Conservation (phyloP, 2,329 filamentous ascomycete species). For the Scytalidium sp. region DNA sequence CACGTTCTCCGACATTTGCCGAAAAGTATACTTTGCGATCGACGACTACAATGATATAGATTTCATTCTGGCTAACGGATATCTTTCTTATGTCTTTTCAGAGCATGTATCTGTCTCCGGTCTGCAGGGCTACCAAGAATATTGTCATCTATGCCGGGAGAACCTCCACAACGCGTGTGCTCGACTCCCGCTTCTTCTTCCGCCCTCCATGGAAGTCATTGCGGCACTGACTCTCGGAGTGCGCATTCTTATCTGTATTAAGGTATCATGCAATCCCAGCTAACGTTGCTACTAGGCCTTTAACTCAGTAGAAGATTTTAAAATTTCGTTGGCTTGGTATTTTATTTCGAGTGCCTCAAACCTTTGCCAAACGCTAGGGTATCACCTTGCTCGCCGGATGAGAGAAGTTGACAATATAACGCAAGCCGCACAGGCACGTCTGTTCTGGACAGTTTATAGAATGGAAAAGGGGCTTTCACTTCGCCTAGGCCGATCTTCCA, state of each 20-base stretch:
- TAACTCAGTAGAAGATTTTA: slow-evolving; percentile 31
- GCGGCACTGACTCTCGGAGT: slow-evolving; percentile 33
- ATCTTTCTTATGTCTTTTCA: slow-evolving; percentile 32
- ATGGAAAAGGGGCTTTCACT: slow-evolving; percentile 35
- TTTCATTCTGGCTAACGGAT: slow-evolving; percentile 33
- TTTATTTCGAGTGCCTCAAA: slow-evolving; percentile 34
- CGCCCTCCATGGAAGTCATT: slow-evolving; percentile 29
- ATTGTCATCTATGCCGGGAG: slow-evolving; percentile 21
- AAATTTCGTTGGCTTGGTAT: slow-evolving; percentile 29
- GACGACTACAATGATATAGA: slow-evolving; percentile 30
- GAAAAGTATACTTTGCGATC: slow-evolving; percentile 33
- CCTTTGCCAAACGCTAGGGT: slow-evolving; percentile 31
- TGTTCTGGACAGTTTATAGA: slow-evolving; percentile 35
- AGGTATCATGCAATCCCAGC: background rate
- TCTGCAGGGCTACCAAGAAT: slow-evolving; percentile 16
- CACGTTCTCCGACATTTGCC: slow-evolving; percentile 28
- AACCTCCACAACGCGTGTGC: slow-evolving; percentile 25
- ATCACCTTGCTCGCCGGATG: slow-evolving; percentile 21
- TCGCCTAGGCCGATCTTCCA: slow-evolving; percentile 31
- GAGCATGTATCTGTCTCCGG: slow-evolving; percentile 27
- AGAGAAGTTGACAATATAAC: slow-evolving; percentile 5
- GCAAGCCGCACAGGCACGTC: slow-evolving; percentile 10
- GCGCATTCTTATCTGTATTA: slow-evolving; percentile 1
- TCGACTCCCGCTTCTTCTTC: slow-evolving; percentile 28
- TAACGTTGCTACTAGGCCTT: slow-evolving; percentile 21